phyloP scores from a whole-genome alignment of 345 rosid genomes.

The Eucalyptus cloeziana region DNA sequence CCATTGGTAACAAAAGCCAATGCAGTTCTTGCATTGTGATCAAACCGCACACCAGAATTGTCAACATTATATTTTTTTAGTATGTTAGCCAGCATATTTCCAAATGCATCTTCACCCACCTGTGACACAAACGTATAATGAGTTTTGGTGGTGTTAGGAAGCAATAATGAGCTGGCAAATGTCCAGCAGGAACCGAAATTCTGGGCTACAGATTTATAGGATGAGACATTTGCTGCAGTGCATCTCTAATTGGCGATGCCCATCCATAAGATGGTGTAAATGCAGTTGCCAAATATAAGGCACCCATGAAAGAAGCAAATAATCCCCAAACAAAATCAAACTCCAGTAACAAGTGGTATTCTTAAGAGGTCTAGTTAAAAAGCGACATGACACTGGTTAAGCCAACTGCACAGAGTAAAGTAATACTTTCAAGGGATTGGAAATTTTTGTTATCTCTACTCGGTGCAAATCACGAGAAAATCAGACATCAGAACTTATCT shows the following conservation, averaged over 20 bases:
- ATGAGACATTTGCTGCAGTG: background rate
- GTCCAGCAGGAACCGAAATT: background rate
- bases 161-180: background rate
- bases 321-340: background rate
- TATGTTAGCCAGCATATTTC: slow-evolving; percentile 72
- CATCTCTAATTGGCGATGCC: background rate
- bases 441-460: background rate
- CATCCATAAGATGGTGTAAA: background rate
- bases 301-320: background rate
- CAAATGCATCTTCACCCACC: slow-evolving; percentile 91
- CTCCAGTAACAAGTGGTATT: background rate
- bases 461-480: background rate
- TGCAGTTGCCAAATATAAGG: background rate
- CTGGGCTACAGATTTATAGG: background rate
- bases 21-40: slow-evolving; percentile 71
- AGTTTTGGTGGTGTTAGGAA: background rate
- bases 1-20: slow-evolving; percentile 80
- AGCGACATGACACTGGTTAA: background rate
- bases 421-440: background rate
- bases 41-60: slow-evolving; percentile 73
- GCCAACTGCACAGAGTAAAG: background rate
- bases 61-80: slow-evolving; percentile 64
- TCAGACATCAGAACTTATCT: background rate
- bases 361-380: background rate
- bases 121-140: background rate